Evolutionary conservation across 1,284 basidiomycete genomes (phyloP), one percentile per base, ranked within the genome.

Genomic region (Ceratobasidium sp.): DNA sequence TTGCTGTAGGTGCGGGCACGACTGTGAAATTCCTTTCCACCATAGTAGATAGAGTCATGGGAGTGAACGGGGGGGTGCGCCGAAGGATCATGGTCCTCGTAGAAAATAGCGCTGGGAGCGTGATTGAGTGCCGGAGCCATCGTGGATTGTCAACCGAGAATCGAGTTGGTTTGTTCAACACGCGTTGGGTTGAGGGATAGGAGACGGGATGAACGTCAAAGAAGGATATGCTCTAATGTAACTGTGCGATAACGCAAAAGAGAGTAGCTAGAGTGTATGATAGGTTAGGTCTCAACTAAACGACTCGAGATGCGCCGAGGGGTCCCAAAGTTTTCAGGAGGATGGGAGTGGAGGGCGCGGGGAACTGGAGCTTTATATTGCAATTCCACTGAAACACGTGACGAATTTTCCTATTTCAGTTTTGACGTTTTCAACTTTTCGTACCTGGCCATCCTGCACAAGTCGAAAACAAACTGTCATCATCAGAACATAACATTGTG

Each of bases 1-100:
- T 88, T 88, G 76, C 92, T 94, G 80, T 94, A 96, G 0, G 94
- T 96, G 76, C 94, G 85, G 28, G 91, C 88, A 75, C 93, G 89
- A 78, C 88, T 88, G 80, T 88, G 91, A 8, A 89, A 85, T 77
- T 94, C 90, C 62, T 85, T 86, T 34, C 88, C 88, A 55, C 91
- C 92, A 77, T 96, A 96, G 82, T 95, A 96, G 16, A 88, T 87
- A n/a, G 88, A 84, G 8, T 93, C 88, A 72, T 95, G 92, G 72
- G 85, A 85, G 77, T 92, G 83, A 73, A 87, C 84, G 1, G 87
- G 83, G 41, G 84, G 81, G 32, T 83, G 81, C 23, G 39, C 28
- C 12, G 65, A 69, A 21, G 72, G 48, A 39, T 82, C 80, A 34
- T 82, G 82, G 71, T 92, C 90, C 76, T 92, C 91, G 76, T 89